Percentiles rank a stretch among this genome's conserved stretches.
Evolutionary conservation across 257 asterid genomes (phyloP).

Genomic region (Perilla frutescens): DNA sequence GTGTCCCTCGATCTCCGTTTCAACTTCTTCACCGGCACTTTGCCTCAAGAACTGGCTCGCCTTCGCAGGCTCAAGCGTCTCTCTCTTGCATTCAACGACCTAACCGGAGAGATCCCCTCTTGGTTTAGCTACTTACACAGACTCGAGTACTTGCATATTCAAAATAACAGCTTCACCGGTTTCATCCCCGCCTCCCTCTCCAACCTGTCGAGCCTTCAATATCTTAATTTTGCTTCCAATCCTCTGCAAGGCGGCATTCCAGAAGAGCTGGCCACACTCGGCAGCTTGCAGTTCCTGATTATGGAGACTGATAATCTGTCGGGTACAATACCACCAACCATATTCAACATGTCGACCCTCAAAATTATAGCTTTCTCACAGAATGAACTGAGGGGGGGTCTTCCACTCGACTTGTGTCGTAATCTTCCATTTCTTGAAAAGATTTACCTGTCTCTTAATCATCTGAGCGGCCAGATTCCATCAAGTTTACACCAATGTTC

Average conservation of each 20-base stretch:
- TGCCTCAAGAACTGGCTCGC: no score
- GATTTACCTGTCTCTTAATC: background rate
- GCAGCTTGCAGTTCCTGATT: background rate
- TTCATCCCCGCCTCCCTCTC: slow-evolving; percentile 12
- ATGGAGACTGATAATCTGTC: slow-evolving; percentile 11
- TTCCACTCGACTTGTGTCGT: slow-evolving; percentile 12
- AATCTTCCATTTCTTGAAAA: slow-evolving; percentile 17
- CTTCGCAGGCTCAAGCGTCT: no score
- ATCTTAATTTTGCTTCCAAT: slow-evolving; percentile 10
- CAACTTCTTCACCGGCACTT: no score
- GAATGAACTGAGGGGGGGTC: slow-evolving; percentile 25
- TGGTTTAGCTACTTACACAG: slow-evolving; percentile 13
- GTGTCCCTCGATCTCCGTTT: no score
- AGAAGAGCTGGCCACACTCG: slow-evolving; percentile 8
- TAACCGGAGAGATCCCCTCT: background rate
- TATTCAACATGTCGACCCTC: slow-evolving; percentile 19
- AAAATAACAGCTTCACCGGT: slow-evolving; percentile 30
- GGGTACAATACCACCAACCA: slow-evolving; percentile 16
- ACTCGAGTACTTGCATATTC: background rate
- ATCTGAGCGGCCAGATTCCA: slow-evolving; percentile 21
- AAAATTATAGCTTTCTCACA: background rate
- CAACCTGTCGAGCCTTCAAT: slow-evolving; percentile 13
- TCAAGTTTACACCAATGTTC: background rate
- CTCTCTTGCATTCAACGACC: background rate
- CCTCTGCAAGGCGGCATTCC: slow-evolving; percentile 20